Base-by-base conservation (phyloP, 306 rosid genomes). In the Rosa chinensis region DNA sequence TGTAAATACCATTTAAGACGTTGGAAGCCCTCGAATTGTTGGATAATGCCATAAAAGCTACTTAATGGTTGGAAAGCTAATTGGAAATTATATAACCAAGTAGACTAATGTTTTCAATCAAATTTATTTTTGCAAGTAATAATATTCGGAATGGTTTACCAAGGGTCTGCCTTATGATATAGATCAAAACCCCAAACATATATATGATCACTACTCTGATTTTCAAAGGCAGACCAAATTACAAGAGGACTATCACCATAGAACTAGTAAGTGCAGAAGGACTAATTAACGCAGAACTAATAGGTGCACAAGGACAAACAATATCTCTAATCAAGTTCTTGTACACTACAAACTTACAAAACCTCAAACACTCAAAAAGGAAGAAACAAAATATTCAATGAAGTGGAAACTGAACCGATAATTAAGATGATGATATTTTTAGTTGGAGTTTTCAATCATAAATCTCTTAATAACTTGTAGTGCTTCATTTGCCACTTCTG, bases 401-500 rank as follows among this genome's bases (percentile, higher is more conserved):
- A 64, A 18, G 45, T 32, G 68, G 68, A 28, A 12, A 3, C 35
- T 58, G 8, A 25, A 28, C 55, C 14, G 4, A 28, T 13, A 20
- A 62, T 12, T 8, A 32, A 32, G 67, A 23, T 12, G 40, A 61
- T 23, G 18, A 12, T 62, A 3, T 32, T 32, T 28, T 83, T 44
- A 87, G 81, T 5, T 35, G 82, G 85, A 89, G 77, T 84, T 85
- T 70, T 81, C 55, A 64, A 81, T 73, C 80, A 94, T 82, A 84
- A 95, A 95, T 4, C 50, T 50, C 70, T 81, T 82, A 43, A 95
- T 87, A 83, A 84, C 18, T 53, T 83, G 89, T 17, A 95, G 42
- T 53, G 83, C 89, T 25, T 87, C 77, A 23, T 85, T 64, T 11
- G 87, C 75, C 52, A 70, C 63, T 77, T 89, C 14, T 5, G 99